Conservation (phyloP, 768 basidiomycete genomes). For the Boletus bicolor region DNA sequence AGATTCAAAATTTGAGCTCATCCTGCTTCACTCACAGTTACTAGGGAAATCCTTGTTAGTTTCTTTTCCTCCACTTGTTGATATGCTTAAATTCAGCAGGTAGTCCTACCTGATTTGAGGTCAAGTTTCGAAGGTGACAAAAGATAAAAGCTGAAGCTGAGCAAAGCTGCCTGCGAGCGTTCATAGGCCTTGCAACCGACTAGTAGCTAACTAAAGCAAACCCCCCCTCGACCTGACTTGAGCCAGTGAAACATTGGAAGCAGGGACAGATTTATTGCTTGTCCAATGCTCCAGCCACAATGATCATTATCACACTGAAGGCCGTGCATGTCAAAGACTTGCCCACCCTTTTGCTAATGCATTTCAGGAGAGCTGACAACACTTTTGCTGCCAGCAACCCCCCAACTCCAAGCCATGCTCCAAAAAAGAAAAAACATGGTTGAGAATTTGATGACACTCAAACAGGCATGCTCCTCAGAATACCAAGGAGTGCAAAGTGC, state of each 20-base stretch:
- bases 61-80: conserved; percentile 87
- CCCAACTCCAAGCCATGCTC: conserved; percentile 13
- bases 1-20: too few species aligned
- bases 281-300: conserved; percentile 20
- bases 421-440: conserved; percentile 30
- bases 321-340: conserved; percentile 1
- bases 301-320: conserved; percentile 54
- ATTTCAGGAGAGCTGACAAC: conserved; percentile 12
- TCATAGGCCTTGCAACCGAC: background rate
- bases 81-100: conserved; percentile 88
- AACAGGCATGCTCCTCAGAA: conserved; percentile 74
- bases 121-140: conserved; percentile 35
- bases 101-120: conserved; percentile 83
- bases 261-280: background rate
- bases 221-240: too few species aligned
- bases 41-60: too few species aligned
- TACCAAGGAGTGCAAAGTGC: conserved; percentile 76
- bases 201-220: background rate
- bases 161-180: background rate
- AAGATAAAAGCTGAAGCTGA: too few species aligned
- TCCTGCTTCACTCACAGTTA: too few species aligned
- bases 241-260: background rate
- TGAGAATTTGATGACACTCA: conserved; percentile 68
- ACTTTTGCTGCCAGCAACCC: conserved; percentile 1
- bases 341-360: conserved; percentile 5